These are phyloP conservation scores for Fermentozyma sake DNA, from an alignment of 1,139 yeast genomes.

Conservation along the genomic window DNA sequence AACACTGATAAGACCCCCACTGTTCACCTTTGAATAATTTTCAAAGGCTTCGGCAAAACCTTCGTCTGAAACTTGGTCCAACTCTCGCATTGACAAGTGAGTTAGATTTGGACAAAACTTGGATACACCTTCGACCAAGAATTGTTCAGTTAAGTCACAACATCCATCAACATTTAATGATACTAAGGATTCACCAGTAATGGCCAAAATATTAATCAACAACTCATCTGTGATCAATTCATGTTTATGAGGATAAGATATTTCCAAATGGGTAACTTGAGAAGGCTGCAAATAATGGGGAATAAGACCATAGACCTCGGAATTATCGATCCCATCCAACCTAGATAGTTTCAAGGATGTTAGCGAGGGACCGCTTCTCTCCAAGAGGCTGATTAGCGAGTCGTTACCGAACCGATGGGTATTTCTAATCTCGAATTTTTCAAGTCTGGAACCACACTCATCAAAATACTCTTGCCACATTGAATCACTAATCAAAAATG, in stretches of 20 bases:
- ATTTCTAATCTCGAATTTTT: constrained; percentile 59
- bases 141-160: constrained; percentile 60
- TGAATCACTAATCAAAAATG: constrained; percentile 71
- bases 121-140: constrained; percentile 54
- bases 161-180: constrained; percentile 69
- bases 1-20: constrained; percentile 58
- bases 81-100: constrained; percentile 45
- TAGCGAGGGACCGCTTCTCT: constrained; percentile 55
- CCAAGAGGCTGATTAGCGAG: constrained; percentile 59
- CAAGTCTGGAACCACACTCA: constrained; percentile 25
- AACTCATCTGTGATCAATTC: constrained; percentile 71
- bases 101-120: constrained; percentile 54
- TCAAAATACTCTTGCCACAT: constrained; percentile 76
- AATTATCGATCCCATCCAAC: constrained; percentile 64
- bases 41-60: constrained; percentile 58
- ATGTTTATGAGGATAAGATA: constrained; percentile 64
- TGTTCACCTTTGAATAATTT: constrained; percentile 39
- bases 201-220: constrained; percentile 56
- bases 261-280: constrained; percentile 53
- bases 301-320: constrained; percentile 55
- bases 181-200: constrained; percentile 58
- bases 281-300: constrained; percentile 54
- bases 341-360: constrained; percentile 50
- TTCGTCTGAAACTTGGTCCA: constrained; percentile 63
- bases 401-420: constrained; percentile 80